Base-by-base conservation (phyloP, 2,329 filamentous ascomycete species). In the Epichloe coenophiala region DNA sequence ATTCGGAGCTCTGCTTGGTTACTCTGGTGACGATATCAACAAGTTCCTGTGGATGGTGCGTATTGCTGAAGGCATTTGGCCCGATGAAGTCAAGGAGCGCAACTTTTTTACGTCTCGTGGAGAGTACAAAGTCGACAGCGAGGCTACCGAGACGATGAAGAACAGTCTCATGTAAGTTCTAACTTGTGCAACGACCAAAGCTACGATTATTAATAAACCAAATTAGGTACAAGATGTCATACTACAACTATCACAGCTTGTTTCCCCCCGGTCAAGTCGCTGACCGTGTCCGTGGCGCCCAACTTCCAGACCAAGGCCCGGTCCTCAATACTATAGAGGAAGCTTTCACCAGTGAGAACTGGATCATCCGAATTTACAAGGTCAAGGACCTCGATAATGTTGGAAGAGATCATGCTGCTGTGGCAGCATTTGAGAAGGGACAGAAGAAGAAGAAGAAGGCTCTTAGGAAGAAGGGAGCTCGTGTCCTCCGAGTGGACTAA, bases 31-130 rank as follows among this genome's bases (percentile, higher is more conserved):
- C 61, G 93, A 98, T 64, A 95, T 98, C 74, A 98, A 98, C 77
- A 98, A 98, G 74, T 98, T 98, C 76, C 75, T 98, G 59, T 98
- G 93, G 93, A 98, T 98, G 94, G 90, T 98, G 52, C 83, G 93
- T 65, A 98, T 98, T 63, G 93, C 93, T 39, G 93, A 98, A 71
- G 93, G 93, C 57, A 97, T 98, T 70, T 98, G 93, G 93, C 93
- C 93, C n/a, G 89, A 97, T 58, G 91, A 98, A 76, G 84, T 98
- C 59, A 95, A 89, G 72, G 93, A 98, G 72, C 86, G 93, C 56
- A 85, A 91, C 62, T 98, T 91, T 74, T 98, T 98, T 71, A 98
- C 93, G 6, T 63, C 83, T 4, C 83, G 90, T 56, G 93, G 94
- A 65, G 93, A 98, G 68, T 98, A 98, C 73, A 83, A 86, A 56